Percentiles rank a stretch among this genome's conserved stretches.
These are phyloP conservation scores for Apiotrichum montevideense DNA, from an alignment of 1,284 basidiomycete species.

Conservation along the genomic window DNA sequence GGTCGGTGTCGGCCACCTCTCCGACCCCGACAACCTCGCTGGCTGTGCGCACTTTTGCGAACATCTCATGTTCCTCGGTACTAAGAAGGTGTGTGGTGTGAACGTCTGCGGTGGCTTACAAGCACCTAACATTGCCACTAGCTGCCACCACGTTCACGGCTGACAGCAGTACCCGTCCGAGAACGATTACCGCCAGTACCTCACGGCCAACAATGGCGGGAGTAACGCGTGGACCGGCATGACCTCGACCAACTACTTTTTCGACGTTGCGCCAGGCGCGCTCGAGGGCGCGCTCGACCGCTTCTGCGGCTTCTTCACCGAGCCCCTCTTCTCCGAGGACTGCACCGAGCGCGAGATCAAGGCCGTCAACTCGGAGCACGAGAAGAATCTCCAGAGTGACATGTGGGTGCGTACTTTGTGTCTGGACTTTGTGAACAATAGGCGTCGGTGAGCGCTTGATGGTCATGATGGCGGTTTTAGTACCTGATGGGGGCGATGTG, in stretches of 20 bases:
- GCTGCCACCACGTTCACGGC: slow-evolving; percentile 3
- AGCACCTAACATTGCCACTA: slow-evolving; percentile 47
- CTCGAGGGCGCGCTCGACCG: slow-evolving; percentile 76
- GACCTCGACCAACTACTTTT: slow-evolving; percentile 78
- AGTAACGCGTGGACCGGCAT: slow-evolving; percentile 95
- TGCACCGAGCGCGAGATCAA: slow-evolving; percentile 93
- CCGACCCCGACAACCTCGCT: slow-evolving; percentile 70
- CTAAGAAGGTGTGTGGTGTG: slow-evolving; percentile 41
- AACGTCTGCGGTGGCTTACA: not conserved
- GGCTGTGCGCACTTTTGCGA: slow-evolving; percentile 55
- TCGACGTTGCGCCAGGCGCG: slow-evolving; percentile 81
- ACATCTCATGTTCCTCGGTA: slow-evolving; percentile 82
- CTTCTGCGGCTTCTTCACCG: slow-evolving; percentile 91
- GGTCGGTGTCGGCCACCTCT: slow-evolving; percentile 90
- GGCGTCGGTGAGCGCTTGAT: too few species aligned
- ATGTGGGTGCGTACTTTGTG: slow-evolving; percentile 56
- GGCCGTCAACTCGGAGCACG: slow-evolving; percentile 96
- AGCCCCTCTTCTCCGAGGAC: slow-evolving; percentile 77
- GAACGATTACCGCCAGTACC: slow-evolving; percentile 87
- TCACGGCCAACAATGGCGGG: slow-evolving; percentile 81
- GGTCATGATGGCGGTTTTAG: too few species aligned
- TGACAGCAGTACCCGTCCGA: slow-evolving; percentile 72
- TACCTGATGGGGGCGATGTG: too few species aligned
- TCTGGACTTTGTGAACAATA: not conserved
- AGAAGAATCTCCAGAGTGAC: slow-evolving; percentile 95